phyloP scores from a whole-genome alignment of 2,329 filamentous ascomycete genomes.

The Lizonia empirigonia region DNA sequence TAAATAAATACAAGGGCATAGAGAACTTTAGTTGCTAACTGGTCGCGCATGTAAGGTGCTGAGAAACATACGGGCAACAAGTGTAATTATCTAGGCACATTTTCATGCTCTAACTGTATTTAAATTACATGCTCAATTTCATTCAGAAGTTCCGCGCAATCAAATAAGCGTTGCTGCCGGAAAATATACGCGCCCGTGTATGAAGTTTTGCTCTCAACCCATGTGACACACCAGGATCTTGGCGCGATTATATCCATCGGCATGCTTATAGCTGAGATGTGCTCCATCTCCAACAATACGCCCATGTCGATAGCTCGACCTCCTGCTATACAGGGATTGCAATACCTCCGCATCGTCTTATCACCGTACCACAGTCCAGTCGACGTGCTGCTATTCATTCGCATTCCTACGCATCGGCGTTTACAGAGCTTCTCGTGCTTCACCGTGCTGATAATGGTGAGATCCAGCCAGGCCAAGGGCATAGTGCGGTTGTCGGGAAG shows the following conservation, averaged over 20 bases:
- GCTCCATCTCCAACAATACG: background rate
- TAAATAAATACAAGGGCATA: too few relatives aligned
- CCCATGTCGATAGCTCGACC: background rate
- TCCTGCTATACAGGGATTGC: background rate
- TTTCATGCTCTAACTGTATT: too few relatives aligned
- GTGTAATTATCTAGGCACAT: too few relatives aligned
- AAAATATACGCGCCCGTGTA: background rate
- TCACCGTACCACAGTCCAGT: background rate
- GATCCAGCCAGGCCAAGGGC: background rate
- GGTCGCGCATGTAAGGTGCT: too few relatives aligned
- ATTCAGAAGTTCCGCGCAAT: background rate
- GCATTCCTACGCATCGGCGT: background rate
- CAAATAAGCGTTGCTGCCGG: background rate
- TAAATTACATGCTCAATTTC: background rate
- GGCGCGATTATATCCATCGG: background rate
- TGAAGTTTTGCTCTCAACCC: background rate
- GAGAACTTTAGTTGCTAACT: too few relatives aligned
- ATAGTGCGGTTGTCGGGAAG: background rate
- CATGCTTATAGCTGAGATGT: background rate
- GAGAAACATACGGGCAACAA: too few relatives aligned
- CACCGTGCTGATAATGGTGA: background rate
- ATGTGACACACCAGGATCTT: background rate
- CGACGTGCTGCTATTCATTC: background rate
- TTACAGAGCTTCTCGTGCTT: background rate
- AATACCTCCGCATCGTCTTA: background rate